Percentiles rank a stretch among this genome's conserved stretches.
Evolutionary conservation across 345 rosid species (phyloP).

Genomic region (Populus tremula): DNA sequence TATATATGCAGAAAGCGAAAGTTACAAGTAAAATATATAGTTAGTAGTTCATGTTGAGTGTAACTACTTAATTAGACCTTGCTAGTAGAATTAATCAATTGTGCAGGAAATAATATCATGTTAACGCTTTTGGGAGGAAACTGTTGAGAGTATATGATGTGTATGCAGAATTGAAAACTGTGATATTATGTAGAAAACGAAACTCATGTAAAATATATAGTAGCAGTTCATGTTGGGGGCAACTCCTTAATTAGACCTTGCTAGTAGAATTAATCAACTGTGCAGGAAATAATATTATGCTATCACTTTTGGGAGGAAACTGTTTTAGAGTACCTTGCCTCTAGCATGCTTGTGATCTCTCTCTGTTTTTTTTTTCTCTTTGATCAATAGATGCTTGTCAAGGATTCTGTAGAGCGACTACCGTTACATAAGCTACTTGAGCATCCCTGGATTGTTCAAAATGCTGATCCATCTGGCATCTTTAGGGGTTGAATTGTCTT

Average conservation of each 20-base stretch:
- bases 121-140: not conserved
- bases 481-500: slow-evolving; percentile 44
- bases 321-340: too few relatives aligned
- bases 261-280: not conserved
- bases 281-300: not conserved
- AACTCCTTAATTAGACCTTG: not conserved
- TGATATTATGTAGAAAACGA: too few relatives aligned
- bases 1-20: too few relatives aligned
- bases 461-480: slow-evolving; percentile 88
- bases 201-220: too few relatives aligned
- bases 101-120: not conserved
- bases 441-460: slow-evolving; percentile 95
- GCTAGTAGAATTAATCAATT: not conserved
- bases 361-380: not conserved
- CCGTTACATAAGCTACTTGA: slow-evolving; percentile 85
- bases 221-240: too few relatives aligned
- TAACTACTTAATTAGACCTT: too few relatives aligned
- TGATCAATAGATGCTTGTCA: slow-evolving; percentile 78
- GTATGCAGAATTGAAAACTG: not conserved
- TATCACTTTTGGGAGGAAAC: not conserved
- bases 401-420: slow-evolving; percentile 75
- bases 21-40: too few relatives aligned
- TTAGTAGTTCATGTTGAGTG: too few relatives aligned
- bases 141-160: too few relatives aligned
- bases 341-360: too few relatives aligned